Percentiles rank a stretch among this genome's conserved stretches.
Conservation (phyloP, 208 protist species). For the Crithidia acanthocephali region DNA sequence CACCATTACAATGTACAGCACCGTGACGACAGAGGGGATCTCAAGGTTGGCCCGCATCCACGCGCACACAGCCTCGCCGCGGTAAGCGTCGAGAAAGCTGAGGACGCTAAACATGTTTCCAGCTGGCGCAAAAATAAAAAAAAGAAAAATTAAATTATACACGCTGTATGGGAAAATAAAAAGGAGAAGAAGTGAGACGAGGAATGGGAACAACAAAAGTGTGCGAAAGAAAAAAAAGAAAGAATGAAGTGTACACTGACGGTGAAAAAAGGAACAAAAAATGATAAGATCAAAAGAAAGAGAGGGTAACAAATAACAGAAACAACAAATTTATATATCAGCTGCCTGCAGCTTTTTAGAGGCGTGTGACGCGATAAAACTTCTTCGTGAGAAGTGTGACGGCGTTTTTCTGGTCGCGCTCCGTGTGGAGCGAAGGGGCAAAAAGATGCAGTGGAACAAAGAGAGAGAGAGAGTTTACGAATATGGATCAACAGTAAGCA, state of each 20-base stretch:
- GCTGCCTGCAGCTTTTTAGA: no score
- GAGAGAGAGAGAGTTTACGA: not conserved
- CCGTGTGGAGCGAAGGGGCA: no score
- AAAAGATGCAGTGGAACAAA: not conserved
- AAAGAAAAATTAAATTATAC: not conserved
- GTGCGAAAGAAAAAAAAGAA: slow-evolving; percentile 1
- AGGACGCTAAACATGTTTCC: slow-evolving; percentile 5
- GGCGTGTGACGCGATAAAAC: no score
- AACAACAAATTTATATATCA: no score
- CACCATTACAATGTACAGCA: slow-evolving; percentile 68
- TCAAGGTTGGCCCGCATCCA: slow-evolving; percentile 69
- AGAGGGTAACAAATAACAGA: no score
- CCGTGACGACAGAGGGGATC: slow-evolving; percentile 49
- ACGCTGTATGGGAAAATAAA: not conserved
- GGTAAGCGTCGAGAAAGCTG: slow-evolving; percentile 36
- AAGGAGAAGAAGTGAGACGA: no score
- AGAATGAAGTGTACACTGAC: not conserved
- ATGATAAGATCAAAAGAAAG: not conserved
- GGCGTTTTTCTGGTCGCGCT: no score
- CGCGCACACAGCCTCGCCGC: slow-evolving; percentile 34
- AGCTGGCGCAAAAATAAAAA: not conserved
- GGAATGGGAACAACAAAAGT: not conserved
- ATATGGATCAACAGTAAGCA: no score
- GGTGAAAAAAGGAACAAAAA: not conserved
- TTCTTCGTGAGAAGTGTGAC: no score